Conservation (phyloP, 1,284 basidiomycete genomes). For the Boletellus deceptivus region DNA sequence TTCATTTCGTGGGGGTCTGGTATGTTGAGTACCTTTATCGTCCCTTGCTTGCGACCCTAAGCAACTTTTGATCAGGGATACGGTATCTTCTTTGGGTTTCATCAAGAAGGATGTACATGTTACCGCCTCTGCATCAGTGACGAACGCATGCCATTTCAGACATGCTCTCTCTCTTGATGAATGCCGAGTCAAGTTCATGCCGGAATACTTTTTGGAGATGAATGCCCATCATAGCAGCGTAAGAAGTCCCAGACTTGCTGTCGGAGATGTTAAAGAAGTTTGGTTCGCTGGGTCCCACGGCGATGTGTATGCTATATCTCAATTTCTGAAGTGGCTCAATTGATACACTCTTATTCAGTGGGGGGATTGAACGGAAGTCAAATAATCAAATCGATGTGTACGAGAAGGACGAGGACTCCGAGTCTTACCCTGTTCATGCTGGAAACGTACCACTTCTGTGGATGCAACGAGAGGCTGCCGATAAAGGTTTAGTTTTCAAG, state of each 20-base stretch:
- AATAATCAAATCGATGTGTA: too few relatives aligned
- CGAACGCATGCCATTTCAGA: conserved; percentile 34
- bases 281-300: neutral
- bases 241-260: neutral
- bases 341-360: neutral
- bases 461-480: conserved; percentile 13
- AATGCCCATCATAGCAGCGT: conserved; percentile 25
- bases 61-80: conserved; percentile 34
- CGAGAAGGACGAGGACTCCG: neutral
- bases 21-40: conserved; percentile 8
- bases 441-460: conserved; percentile 20
- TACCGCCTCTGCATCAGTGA: conserved; percentile 3
- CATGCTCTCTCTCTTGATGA: conserved; percentile 43
- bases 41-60: neutral
- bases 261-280: neutral
- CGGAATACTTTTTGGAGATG: conserved; percentile 33
- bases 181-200: conserved; percentile 37
- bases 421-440: conserved; percentile 2
- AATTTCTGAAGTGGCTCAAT: neutral
- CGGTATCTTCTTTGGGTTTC: conserved; percentile 36
- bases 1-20: conserved; percentile 42
- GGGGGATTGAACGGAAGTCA: neutral
- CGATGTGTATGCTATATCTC: neutral
- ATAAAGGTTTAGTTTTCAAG: neutral
- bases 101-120: conserved; percentile 19